phyloP scores from a whole-genome alignment of 306 rosid species.

The Prunus fruticosa region DNA sequence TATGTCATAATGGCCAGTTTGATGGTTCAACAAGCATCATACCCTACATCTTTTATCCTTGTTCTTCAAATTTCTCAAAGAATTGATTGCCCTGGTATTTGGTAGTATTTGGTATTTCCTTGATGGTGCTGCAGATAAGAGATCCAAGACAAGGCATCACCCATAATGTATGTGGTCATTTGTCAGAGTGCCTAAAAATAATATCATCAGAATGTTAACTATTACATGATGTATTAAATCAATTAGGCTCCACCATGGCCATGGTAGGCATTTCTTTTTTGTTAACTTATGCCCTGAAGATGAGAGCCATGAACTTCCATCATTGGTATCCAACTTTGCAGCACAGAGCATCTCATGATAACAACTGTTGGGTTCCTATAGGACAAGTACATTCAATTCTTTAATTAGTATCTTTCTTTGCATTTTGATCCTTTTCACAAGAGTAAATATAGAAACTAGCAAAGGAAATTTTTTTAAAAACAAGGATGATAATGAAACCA shows the following conservation, averaged over 20 bases:
- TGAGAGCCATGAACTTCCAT: conserved; percentile 24
- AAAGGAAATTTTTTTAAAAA: not conserved
- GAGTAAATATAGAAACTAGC: conserved; percentile 7
- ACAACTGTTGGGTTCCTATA: conserved; percentile 5
- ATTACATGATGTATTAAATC: not conserved
- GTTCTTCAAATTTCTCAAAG: conserved; percentile 41
- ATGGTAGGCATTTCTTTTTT: not conserved
- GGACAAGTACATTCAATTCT: conserved; percentile 14
- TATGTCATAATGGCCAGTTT: conserved; percentile 72
- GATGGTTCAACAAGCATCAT: conserved; percentile 42
- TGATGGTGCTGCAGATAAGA: not conserved
- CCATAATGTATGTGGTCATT: conserved; percentile 14
- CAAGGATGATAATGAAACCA: not conserved
- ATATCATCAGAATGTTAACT: not conserved
- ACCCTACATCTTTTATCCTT: conserved; percentile 64
- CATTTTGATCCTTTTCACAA: not conserved
- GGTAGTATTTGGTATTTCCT: conserved; percentile 32
- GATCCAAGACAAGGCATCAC: conserved; percentile 10
- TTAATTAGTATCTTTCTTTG: conserved; percentile 6
- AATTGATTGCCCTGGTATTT: conserved; percentile 54
- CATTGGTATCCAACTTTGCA: conserved; percentile 26
- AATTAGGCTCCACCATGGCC: not conserved
- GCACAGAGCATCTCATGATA: conserved; percentile 15
- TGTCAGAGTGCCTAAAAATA: conserved; percentile 2
- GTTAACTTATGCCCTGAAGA: not conserved